Base-by-base conservation (phyloP, 148 eudicot species). In the Persicaria tinctoria region DNA sequence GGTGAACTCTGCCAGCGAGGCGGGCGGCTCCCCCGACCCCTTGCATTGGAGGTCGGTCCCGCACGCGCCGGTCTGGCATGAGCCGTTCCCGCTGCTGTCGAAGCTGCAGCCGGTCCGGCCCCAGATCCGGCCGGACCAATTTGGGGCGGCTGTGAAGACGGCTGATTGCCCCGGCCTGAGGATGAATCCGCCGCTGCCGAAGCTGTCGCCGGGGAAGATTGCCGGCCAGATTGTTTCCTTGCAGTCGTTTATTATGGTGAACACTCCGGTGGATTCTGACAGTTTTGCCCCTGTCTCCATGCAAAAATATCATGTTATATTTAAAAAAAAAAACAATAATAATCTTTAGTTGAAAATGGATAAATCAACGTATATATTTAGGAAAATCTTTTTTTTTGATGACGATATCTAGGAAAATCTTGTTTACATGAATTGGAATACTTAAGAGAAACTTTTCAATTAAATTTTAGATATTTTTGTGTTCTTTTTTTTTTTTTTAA, bases 171-270 rank as follows among this genome's bases (percentile, higher is more conserved):
- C 83, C 0, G 84, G 51, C 14, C 76, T 85, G 9, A 90, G 74
- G 13, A 54, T 60, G 57, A 87, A 90, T 2, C 94, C 94, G 18
- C 94, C 94, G 2, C 88, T 87, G n/a, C 75, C 78, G 48, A 87
- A 87, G 81, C 53, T 82, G 9, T 76, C 81, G 0, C 91, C 91
- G 0, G 94, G 94, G 5, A 76, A 74, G 7, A 85, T 75, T 0
- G 89, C 94, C 0, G 94, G 94, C 94, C 94, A 90, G 72, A 90
- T 86, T 71, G 94, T 87, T 17, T 87, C 89, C 44, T 78, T 76
- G 80, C 94, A 90, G 46, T 82, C 73, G 83, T 90, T 90, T 53
- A 81, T 76, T 13, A 89, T 69, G 4, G 90, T 89, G 85, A 89
- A 84, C 4, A 84, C 76, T 57, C 88, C 81, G 0, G 83, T 77